Evolutionary conservation across 371 early-diverging fungal genomes (phyloP).

Genomic region (Rhizopus stolonifer): DNA sequence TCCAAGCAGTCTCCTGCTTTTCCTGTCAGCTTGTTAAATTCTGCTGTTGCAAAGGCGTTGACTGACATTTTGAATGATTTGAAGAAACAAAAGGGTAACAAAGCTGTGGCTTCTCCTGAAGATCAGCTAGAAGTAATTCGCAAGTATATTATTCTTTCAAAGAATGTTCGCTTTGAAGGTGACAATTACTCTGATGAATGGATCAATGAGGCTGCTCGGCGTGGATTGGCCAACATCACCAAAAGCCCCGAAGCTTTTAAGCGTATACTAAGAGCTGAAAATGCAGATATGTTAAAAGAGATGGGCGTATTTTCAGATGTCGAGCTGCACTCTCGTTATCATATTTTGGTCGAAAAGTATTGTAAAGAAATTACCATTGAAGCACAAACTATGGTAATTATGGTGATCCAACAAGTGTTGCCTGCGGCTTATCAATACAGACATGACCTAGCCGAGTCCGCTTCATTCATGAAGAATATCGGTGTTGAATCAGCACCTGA

Average conservation of each 20-base stretch:
- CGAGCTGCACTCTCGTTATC: slow-evolving; percentile 91
- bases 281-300: slow-evolving; percentile 75
- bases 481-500: slow-evolving; percentile 69
- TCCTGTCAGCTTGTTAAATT: slow-evolving; percentile 91
- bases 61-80: slow-evolving; percentile 73
- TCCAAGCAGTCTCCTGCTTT: slow-evolving; percentile 97
- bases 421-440: slow-evolving; percentile 90
- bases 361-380: slow-evolving; percentile 94
- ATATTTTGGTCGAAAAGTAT: slow-evolving; percentile 93
- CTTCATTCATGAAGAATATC: slow-evolving; percentile 64
- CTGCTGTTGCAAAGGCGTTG: slow-evolving; percentile 87
- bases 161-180: slow-evolving; percentile 94
- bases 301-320: slow-evolving; percentile 83
- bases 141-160: slow-evolving; percentile 77
- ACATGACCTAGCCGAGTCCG: slow-evolving; percentile 79
- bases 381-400: slow-evolving; percentile 85
- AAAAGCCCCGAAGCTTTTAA: slow-evolving; percentile 86
- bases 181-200: slow-evolving; percentile 91
- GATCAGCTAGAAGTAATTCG: slow-evolving; percentile 89
- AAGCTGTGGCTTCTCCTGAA: slow-evolving; percentile 75
- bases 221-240: slow-evolving; percentile 93
- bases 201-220: slow-evolving; percentile 76
- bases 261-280: slow-evolving; percentile 67
- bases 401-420: slow-evolving; percentile 82
- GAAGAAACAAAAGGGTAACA: slow-evolving; percentile 73